A percentile compares a stretch with the other conserved stretches of the same genome.
phyloP scores from a whole-genome alignment of 2,329 filamentous ascomycete species.

The Grosmannia serpens region DNA sequence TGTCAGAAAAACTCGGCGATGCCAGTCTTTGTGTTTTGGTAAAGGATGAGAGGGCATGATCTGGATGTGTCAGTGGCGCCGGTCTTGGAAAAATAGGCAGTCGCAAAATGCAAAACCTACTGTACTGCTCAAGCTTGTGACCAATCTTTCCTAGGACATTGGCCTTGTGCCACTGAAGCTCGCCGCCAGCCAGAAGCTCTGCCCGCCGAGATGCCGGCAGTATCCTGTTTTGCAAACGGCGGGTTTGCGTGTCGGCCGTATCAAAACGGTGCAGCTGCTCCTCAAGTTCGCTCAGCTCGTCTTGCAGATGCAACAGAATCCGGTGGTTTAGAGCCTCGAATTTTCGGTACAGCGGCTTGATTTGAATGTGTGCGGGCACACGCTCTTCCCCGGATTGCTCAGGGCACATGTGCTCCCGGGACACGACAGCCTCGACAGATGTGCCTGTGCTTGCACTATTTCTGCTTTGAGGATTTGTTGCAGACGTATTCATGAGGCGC shows the following conservation, averaged over 20 bases:
- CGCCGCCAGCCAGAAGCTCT: conserved; percentile 40
- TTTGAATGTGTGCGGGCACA: not conserved
- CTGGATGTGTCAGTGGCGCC: conserved; percentile 22
- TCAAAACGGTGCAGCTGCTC: conserved; percentile 64
- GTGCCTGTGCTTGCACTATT: too few relatives aligned
- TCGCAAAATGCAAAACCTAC: conserved; percentile 29
- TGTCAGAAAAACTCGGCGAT: conserved; percentile 31
- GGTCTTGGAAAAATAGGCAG: too few relatives aligned
- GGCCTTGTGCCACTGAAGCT: conserved; percentile 48
- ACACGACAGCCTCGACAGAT: too few relatives aligned
- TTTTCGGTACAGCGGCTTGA: conserved; percentile 63
- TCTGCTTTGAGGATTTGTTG: too few relatives aligned
- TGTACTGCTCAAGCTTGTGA: conserved; percentile 57
- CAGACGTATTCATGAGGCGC: too few relatives aligned
- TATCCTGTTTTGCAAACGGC: conserved; percentile 29
- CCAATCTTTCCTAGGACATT: conserved; percentile 52
- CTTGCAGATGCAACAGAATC: conserved; percentile 70
- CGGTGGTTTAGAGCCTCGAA: conserved; percentile 78
- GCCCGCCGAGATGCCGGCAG: conserved; percentile 48
- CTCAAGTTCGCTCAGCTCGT: conserved; percentile 72
- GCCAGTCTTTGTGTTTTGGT: conserved; percentile 37
- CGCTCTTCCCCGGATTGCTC: not conserved
- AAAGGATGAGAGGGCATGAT: conserved; percentile 49
- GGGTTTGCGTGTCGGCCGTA: conserved; percentile 36
- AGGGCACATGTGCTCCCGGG: too few relatives aligned